Base-by-base conservation (phyloP, 2,329 filamentous ascomycete genomes). In the Fusarium proliferatum region DNA sequence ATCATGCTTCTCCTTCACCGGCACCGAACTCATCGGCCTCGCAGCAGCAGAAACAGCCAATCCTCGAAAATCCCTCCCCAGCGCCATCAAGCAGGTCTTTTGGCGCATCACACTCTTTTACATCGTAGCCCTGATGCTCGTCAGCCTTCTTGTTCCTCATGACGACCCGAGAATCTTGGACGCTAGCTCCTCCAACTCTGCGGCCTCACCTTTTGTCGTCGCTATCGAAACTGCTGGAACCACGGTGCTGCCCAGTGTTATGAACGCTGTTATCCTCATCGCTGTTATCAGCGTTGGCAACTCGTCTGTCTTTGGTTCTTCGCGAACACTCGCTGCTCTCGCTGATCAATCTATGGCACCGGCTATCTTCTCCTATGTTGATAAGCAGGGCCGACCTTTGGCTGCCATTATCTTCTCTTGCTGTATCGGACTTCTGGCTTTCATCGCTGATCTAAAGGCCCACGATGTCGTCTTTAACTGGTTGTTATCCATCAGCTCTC, bases 21-120 rank as follows among this genome's bases (percentile, higher is more conserved):
- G 93, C 17, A 94, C 92, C 1, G 93, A 94, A 79, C 85, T 94
- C 8, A 91, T 94, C 46, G 93, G 93, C 51, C 87, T 95, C 10
- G 92, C 92, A 6, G 93, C 93, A 2, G 93, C 93, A 28, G 93
- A 95, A 80, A 93, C 92, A 1, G 90, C 88, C n/a, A 94, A 94
- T 77, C 93, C 93, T 6, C 88, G 92, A 59, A 94, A 96, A 79
- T 93, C 92, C 2, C 86, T 97, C 2, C 95, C 95, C 0, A 94
- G 90, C 1, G 95, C 95, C n/a, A 92, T 96, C 79, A 97, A 97
- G 84, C 95, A 97, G 81, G 94, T 97, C 26, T 97, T 97, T 81
- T 97, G 95, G 95, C 92, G 95, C 77, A 97, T 97, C 79, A 90
- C 91, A 3, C 86, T 97, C 63, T 97, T 98, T 85, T 98, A 97